phyloP scores from a whole-genome alignment of 352 stramenopile species.

The Phytophthora syringae region DNA sequence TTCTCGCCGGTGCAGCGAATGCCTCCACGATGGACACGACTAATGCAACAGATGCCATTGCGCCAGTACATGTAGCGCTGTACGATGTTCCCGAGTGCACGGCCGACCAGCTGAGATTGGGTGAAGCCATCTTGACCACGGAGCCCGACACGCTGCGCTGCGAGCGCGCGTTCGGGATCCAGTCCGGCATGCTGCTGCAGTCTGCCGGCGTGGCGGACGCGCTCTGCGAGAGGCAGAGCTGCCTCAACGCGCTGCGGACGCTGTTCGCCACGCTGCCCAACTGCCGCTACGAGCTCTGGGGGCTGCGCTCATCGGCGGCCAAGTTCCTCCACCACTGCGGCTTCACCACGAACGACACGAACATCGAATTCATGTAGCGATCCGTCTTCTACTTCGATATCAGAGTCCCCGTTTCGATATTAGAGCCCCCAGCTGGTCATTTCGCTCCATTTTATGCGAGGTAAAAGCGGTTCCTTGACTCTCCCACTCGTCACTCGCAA shows the following conservation, averaged over 20 bases:
- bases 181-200: constrained; percentile 47
- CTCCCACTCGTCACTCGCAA: constrained; percentile 7
- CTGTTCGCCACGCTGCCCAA: constrained; percentile 56
- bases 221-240: constrained; percentile 46
- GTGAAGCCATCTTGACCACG: constrained; percentile 44
- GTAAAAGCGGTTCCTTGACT: constrained; percentile 14
- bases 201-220: constrained; percentile 30
- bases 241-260: constrained; percentile 46
- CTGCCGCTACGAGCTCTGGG: constrained; percentile 57
- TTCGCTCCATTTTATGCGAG: constrained; percentile 1
- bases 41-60: constrained; percentile 15
- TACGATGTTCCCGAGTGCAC: constrained; percentile 47
- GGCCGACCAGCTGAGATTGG: constrained; percentile 41
- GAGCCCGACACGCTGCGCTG: constrained; percentile 58
- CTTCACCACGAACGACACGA: constrained; percentile 38
- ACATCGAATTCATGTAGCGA: no score
- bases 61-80: not conserved
- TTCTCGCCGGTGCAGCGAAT: not conserved
- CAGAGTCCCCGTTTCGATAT: not conserved
- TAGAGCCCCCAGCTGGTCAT: constrained; percentile 5
- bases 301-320: constrained; percentile 36
- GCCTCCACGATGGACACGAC: not conserved
- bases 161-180: constrained; percentile 43
- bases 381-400: no score
- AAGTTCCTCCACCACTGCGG: constrained; percentile 53